Evolutionary conservation across 305 asterid genomes (phyloP).

Genomic region (Solanum hybrid): DNA sequence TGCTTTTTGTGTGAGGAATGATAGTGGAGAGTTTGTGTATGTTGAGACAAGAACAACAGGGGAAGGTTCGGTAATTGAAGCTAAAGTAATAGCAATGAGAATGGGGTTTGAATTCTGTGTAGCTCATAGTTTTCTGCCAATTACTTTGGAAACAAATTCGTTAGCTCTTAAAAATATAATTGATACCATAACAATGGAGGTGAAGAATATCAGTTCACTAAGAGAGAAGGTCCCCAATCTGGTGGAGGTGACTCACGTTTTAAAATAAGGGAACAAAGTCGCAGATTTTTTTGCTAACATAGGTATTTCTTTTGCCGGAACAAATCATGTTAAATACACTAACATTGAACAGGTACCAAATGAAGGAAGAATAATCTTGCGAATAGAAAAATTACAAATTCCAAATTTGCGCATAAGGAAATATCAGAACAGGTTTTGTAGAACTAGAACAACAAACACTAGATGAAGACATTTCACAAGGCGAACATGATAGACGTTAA

Average conservation of each 20-base stretch:
- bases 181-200: not conserved
- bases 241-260: not conserved
- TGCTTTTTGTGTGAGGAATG: not conserved
- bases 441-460: not conserved
- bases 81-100: not conserved
- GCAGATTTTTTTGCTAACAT: not conserved
- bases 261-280: not conserved
- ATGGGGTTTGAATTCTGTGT: not conserved
- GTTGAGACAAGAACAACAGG: not conserved
- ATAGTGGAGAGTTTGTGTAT: not conserved
- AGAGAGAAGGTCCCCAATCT: not conserved
- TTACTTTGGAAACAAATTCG: not conserved
- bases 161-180: not conserved
- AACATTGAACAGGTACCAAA: not conserved
- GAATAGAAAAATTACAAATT: not conserved
- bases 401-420: not conserved
- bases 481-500: not conserved
- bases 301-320: not conserved
- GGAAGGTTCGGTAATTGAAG: not conserved
- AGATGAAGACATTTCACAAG: not conserved
- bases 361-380: not conserved
- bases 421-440: not conserved
- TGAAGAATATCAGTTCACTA: not conserved
- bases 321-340: not conserved
- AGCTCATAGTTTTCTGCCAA: not conserved